A percentile compares a stretch with the other conserved stretches of the same genome.
Conservation (phyloP, 495 filamentous ascomycete genomes). For the Neurospora africana region DNA sequence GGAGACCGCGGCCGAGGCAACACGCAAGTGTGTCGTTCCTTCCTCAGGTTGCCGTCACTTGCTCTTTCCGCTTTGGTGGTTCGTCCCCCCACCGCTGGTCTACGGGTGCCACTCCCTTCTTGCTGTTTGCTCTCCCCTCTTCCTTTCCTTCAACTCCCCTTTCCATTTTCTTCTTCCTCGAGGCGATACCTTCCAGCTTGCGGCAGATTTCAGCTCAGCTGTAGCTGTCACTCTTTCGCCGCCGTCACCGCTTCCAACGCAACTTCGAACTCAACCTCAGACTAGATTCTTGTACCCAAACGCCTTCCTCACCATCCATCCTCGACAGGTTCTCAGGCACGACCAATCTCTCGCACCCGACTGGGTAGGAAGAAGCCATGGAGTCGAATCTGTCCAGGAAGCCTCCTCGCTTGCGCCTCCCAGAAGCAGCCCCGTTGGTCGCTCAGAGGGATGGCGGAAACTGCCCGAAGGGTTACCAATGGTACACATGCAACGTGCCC, state of each 20-base stretch:
- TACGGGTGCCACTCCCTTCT: neutral
- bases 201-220: neutral
- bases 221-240: neutral
- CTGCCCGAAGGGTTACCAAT: conserved; percentile 7
- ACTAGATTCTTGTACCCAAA: neutral
- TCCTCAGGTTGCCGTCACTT: neutral
- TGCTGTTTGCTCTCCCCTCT: neutral
- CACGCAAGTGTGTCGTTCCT: neutral
- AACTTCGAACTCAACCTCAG: neutral
- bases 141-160: neutral
- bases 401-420: neutral
- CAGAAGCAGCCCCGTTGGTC: neutral
- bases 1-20: neutral
- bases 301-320: neutral
- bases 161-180: neutral
- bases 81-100: neutral
- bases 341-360: neutral
- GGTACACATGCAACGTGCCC: conserved; percentile 8
- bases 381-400: neutral
- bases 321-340: neutral
- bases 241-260: neutral
- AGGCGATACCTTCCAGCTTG: neutral
- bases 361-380: neutral
- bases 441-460: neutral
- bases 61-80: neutral